These are phyloP conservation scores for Cnidoscolus chayamansa DNA, from an alignment of 441 rosid genomes.

Conservation along the genomic window DNA sequence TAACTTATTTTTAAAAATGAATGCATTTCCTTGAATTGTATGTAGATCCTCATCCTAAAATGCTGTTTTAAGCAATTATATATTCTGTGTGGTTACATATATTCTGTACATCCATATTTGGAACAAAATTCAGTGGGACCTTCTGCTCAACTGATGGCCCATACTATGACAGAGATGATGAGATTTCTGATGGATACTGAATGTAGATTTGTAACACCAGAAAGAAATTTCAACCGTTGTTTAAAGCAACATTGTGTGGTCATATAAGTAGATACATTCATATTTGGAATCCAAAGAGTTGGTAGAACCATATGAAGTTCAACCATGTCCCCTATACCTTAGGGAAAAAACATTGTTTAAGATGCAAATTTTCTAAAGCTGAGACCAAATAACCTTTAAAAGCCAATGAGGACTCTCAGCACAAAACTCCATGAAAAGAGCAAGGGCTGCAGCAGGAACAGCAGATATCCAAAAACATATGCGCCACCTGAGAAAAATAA, in stretches of 20 bases:
- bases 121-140: not conserved
- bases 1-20: not conserved
- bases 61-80: not conserved
- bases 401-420: slow-evolving; percentile 99
- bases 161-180: not conserved
- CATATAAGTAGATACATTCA: not conserved
- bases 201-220: not conserved
- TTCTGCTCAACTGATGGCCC: not conserved
- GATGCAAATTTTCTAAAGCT: not conserved
- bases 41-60: not conserved
- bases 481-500: slow-evolving; percentile 70
- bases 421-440: slow-evolving; percentile 65
- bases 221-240: not conserved
- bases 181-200: not conserved
- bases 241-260: not conserved
- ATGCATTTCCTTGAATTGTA: not conserved
- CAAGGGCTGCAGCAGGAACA: slow-evolving; percentile 76
- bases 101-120: not conserved
- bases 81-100: not conserved
- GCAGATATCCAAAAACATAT: slow-evolving; percentile 77
- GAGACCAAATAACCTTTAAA: slow-evolving; percentile 56
- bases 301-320: not conserved
- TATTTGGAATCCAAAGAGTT: not conserved
- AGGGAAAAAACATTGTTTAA: no score
- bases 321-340: not conserved